A percentile compares a stretch with the other conserved stretches of the same genome.
Evolutionary conservation across 352 stramenopile genomes (phyloP).

Genomic region (Phytophthora melonis): DNA sequence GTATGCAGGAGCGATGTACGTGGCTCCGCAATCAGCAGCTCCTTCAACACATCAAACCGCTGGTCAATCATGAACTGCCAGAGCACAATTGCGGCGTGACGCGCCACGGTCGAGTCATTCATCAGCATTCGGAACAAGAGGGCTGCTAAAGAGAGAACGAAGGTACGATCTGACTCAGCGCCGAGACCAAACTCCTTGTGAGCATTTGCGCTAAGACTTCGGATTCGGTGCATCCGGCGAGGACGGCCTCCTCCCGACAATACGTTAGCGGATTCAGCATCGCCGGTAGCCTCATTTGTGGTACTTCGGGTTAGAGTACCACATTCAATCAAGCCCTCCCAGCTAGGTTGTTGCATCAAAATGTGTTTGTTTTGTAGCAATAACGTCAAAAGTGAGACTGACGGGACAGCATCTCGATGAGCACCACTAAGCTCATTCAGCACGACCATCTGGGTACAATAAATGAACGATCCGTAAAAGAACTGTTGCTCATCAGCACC

Average conservation of each 20-base stretch:
- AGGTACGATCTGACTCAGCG: constrained; percentile 74
- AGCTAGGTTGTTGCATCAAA: constrained; percentile 73
- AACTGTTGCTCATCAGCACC: constrained; percentile 73
- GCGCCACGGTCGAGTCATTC: constrained; percentile 60
- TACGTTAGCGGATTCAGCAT: constrained; percentile 13
- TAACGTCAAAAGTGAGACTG: constrained; percentile 48
- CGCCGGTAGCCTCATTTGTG: constrained; percentile 7
- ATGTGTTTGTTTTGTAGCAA: constrained; percentile 59
- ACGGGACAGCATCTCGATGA: constrained; percentile 40
- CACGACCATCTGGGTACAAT: constrained; percentile 63
- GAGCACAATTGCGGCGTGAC: constrained; percentile 55
- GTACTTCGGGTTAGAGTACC: constrained; percentile 28
- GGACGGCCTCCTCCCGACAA: constrained; percentile 2
- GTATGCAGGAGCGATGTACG: constrained; percentile 72
- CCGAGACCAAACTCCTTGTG: constrained; percentile 80
- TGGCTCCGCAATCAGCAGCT: constrained; percentile 79
- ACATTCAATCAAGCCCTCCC: constrained; percentile 68
- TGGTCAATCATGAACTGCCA: constrained; percentile 85
- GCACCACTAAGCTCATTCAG: constrained; percentile 64
- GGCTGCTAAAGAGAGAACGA: constrained; percentile 67
- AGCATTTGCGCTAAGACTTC: constrained; percentile 50
- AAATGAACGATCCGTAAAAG: constrained; percentile 77
- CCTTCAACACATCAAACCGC: constrained; percentile 73
- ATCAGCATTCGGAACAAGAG: constrained; percentile 74
- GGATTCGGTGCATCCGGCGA: constrained; percentile 53